Percentiles rank a stretch among this genome's conserved stretches.
These are phyloP conservation scores for Astrothelium macrocarpum DNA, from an alignment of 495 filamentous ascomycete genomes.

Conservation along the genomic window DNA sequence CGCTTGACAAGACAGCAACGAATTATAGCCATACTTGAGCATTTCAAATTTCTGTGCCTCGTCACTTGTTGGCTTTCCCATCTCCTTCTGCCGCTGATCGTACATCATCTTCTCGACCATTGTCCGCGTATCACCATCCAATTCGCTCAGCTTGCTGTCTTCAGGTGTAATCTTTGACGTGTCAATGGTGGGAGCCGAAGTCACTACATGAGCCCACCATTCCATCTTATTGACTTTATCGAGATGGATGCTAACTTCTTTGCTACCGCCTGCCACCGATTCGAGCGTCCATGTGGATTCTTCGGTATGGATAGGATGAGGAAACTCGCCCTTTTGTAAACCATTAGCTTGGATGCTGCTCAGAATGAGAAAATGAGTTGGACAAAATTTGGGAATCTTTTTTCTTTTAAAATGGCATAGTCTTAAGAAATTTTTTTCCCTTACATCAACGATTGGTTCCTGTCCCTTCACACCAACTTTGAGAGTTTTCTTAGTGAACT, in stretches of 20 bases:
- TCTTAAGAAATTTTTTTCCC: slow-evolving; percentile 6
- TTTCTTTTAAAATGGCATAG: not conserved
- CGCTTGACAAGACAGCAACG: not conserved
- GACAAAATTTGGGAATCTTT: not conserved
- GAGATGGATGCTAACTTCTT: slow-evolving; percentile 79
- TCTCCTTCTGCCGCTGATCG: slow-evolving; percentile 95
- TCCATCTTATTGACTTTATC: slow-evolving; percentile 97
- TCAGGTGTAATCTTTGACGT: slow-evolving; percentile 91
- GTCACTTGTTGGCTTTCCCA: slow-evolving; percentile 76
- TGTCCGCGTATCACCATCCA: slow-evolving; percentile 90
- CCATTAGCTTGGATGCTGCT: not conserved
- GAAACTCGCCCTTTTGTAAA: slow-evolving; percentile 63
- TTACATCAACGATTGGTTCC: slow-evolving; percentile 73
- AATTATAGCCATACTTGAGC: slow-evolving; percentile 41
- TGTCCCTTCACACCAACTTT: slow-evolving; percentile 83
- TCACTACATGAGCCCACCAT: slow-evolving; percentile 94
- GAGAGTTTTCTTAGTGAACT: slow-evolving; percentile 68
- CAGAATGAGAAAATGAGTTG: slow-evolving; percentile 3
- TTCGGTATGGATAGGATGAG: slow-evolving; percentile 68
- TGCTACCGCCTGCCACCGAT: slow-evolving; percentile 50
- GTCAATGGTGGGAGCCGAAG: slow-evolving; percentile 76
- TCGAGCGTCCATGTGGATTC: slow-evolving; percentile 94
- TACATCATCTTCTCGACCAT: slow-evolving; percentile 99
- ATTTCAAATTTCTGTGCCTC: slow-evolving; percentile 90
- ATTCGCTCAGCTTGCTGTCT: slow-evolving; percentile 75